Evolutionary conservation across 2,329 filamentous ascomycete genomes (phyloP), one percentile per base, ranked within the genome.

Genomic region (Albifimbria verrucaria): DNA sequence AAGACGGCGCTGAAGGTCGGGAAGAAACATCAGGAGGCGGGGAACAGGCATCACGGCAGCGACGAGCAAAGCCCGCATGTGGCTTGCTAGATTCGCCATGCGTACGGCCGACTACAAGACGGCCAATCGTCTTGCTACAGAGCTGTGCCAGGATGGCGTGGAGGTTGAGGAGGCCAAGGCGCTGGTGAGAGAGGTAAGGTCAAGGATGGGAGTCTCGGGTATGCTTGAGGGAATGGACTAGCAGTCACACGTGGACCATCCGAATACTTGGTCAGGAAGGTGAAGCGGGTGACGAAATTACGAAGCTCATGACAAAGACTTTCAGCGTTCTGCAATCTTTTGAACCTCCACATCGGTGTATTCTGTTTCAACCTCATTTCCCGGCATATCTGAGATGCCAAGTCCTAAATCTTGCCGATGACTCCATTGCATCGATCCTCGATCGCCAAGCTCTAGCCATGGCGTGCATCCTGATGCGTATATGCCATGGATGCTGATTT

Each of bases 101-200:
- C 80, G 83, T 36, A 82, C 81, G 11, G 85, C 86, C 39, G 91
- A 96, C 68, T 90, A 90, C 62, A 77, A 80, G 26, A 82, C 88
- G 20, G 90, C 91, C 4, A 88, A 89, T 72, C 84, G 90, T 57
- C 75, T 97, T 42, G 92, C 92, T 1, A 91, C 87, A 56, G 94
- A 99, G 72, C 76, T 99, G 45, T 97, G 92, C 68, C 91, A 97
- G 71, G 94, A 99, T 70, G 94, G 94, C 1, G 87, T 95, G 23
- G 94, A 97, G 71, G 91, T 97, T 2, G 94, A 99, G 68, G 94
- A 99, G 71, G 94, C 94, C 24, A 97, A 97, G 73, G 91, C 92
- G 3, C 75, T 97, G 61, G 89, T 96, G 56, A 82, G 91, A 56
- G 93, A 97, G 69, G 87, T 96, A 12, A 81, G 92, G 60, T 88